Base-by-base conservation (phyloP, 176 grass and related monocot species). In the Triticum aestivum region DNA sequence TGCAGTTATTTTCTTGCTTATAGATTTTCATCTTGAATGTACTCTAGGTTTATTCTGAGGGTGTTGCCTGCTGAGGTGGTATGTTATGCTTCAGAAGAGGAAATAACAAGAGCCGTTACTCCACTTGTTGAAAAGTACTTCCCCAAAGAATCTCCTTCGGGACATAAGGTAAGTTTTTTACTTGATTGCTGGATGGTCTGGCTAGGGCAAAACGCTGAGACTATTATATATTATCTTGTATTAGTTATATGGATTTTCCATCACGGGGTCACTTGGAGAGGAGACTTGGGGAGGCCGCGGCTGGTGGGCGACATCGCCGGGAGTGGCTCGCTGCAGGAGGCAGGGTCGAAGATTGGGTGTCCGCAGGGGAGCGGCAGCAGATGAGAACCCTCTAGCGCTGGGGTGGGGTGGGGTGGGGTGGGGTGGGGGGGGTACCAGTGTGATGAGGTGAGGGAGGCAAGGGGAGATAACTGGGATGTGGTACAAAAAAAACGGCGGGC, bases 61-160 rank as follows among this genome's bases (percentile, higher is more conserved):
- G 61, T 96, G 90, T 84, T 94, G 64, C 97, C 97, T 81, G 89
- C 65, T 89, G 97, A 98, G 88, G 69, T 98, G 84, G 54, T 86
- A 85, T 98, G 97, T 74, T 98, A 98, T 92, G 90, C 97, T 51
- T 98, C 92, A 9, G 97, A 96, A 88, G 90, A 94, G 59, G 97
- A 98, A 91, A 96, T 98, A 88, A 88, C 88, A 74, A 92, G 85
- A 92, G 92, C 90, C 75, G 92, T 98, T 38, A 65, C 73, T 67
- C 92, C 97, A 78, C 89, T 98, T 83, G 62, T 96, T 88, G 89
- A 89, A 75, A 90, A 91, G 47, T 83, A 94, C 75, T 98, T 98
- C 66, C 88, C 92, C 10, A 89, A 83, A 82, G 93, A 92, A 86
- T 84, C 90, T 61, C 39, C 90, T 65, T 86, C 62, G 3, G 88